These are phyloP conservation scores for Ophiostoma quercus DNA, from an alignment of 2,329 filamentous ascomycete genomes.

Conservation along the genomic window DNA sequence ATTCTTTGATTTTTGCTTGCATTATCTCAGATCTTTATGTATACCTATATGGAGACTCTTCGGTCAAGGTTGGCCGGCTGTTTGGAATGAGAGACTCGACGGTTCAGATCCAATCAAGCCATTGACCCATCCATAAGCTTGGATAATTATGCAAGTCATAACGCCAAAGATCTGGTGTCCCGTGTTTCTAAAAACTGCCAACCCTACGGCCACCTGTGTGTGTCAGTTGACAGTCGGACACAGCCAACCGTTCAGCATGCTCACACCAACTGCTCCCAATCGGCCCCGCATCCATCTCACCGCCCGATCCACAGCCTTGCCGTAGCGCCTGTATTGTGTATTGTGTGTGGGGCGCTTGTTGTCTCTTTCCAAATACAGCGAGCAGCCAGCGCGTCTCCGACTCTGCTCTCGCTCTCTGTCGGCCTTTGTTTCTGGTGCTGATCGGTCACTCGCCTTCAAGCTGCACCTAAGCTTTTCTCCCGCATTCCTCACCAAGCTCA, in stretches of 20 bases:
- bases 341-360: not conserved
- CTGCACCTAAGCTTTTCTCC: not conserved
- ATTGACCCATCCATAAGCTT: not conserved
- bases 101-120: not conserved
- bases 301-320: slow-evolving; percentile 14
- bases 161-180: not conserved
- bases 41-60: not conserved
- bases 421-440: not conserved
- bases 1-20: not conserved
- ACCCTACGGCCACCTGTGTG: not conserved
- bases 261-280: not conserved
- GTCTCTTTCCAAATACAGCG: slow-evolving; percentile 1
- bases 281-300: not conserved
- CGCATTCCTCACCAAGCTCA: not conserved
- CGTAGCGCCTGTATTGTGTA: slow-evolving; percentile 9
- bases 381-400: slow-evolving; percentile 6
- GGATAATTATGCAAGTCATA: not conserved
- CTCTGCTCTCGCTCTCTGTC: not conserved
- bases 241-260: not conserved
- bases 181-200: not conserved
- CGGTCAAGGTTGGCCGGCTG: not conserved
- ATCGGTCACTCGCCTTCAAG: not conserved
- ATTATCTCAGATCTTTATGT: not conserved
- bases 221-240: not conserved
- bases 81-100: not conserved